Conservation (phyloP, 108 stramenopile species). For the Schizochytrium sp. region DNA sequence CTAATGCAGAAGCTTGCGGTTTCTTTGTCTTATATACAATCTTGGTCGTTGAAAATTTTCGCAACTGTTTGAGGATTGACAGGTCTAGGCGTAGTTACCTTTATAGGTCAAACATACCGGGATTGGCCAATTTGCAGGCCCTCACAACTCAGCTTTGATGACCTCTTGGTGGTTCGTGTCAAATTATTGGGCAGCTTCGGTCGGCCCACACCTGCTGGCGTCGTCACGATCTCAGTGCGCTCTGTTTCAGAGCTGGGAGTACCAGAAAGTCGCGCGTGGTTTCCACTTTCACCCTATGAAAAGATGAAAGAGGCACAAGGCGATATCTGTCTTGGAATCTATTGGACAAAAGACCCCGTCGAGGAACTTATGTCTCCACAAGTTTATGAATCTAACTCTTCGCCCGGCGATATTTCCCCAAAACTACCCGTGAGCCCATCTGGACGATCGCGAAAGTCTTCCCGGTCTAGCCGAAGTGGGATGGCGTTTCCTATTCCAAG, state of each 20-base stretch:
- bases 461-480: neutral
- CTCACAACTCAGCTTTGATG: constrained; percentile 47
- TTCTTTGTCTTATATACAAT: neutral
- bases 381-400: too few relatives aligned
- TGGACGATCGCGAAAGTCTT: neutral
- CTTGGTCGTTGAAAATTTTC: neutral
- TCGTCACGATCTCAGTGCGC: constrained; percentile 50
- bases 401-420: too few relatives aligned
- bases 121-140: neutral
- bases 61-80: neutral
- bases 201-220: neutral
- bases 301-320: constrained; percentile 8
- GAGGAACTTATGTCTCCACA: neutral
- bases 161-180: constrained; percentile 39
- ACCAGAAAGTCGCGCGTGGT: neutral
- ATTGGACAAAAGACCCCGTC: neutral
- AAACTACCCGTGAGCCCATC: neutral
- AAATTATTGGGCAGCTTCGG: neutral
- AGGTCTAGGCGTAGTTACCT: neutral
- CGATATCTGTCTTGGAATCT: neutral
- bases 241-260: constrained; percentile 45
- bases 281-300: constrained; percentile 37
- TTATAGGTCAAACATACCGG: neutral
- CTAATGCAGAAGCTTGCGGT: too few relatives aligned
- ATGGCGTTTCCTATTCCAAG: neutral